Conservation (phyloP, 805 yeast genomes). For the Hanseniaspora thailandica region DNA sequence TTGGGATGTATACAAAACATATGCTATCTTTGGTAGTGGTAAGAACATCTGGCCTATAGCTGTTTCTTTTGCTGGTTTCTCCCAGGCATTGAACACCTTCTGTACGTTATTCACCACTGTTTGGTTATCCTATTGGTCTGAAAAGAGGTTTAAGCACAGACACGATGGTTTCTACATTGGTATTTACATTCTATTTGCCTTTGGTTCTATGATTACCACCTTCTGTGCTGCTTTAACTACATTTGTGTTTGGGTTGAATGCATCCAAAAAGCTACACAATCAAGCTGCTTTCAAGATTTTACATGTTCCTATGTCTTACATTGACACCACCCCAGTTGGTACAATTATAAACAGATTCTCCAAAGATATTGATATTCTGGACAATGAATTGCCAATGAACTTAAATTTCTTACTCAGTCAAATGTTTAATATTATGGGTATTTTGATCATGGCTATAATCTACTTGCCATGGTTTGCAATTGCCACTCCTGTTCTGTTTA, state of each 20-base stretch:
- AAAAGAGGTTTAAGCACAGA: slow-evolving; percentile 37
- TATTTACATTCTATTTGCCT: slow-evolving; percentile 49
- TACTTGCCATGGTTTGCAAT: slow-evolving; percentile 70
- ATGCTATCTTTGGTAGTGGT: slow-evolving; percentile 29
- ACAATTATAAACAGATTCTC: slow-evolving; percentile 73
- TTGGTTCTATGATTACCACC: slow-evolving; percentile 37
- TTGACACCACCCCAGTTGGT: slow-evolving; percentile 83
- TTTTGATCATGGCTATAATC: slow-evolving; percentile 51
- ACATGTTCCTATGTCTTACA: slow-evolving; percentile 69
- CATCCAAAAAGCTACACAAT: slow-evolving; percentile 51
- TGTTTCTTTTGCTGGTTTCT: slow-evolving; percentile 23
- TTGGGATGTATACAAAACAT: slow-evolving; percentile 28
- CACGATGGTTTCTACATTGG: slow-evolving; percentile 59
- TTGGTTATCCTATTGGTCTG: slow-evolving; percentile 79
- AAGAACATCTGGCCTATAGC: slow-evolving; percentile 30
- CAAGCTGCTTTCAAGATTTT: slow-evolving; percentile 48
- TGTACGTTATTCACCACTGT: slow-evolving; percentile 50
- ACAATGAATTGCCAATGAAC: slow-evolving; percentile 60
- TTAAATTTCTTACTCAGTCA: slow-evolving; percentile 48
- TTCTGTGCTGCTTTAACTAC: slow-evolving; percentile 35
- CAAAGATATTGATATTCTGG: slow-evolving; percentile 67
- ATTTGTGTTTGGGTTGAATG: slow-evolving; percentile 41
- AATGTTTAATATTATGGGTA: slow-evolving; percentile 39
- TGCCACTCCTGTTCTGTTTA: slow-evolving; percentile 44
- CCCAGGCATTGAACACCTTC: slow-evolving; percentile 34